Evolutionary conservation across 2,329 filamentous ascomycete genomes (phyloP).

Genomic region (Metarhizium rileyi): DNA sequence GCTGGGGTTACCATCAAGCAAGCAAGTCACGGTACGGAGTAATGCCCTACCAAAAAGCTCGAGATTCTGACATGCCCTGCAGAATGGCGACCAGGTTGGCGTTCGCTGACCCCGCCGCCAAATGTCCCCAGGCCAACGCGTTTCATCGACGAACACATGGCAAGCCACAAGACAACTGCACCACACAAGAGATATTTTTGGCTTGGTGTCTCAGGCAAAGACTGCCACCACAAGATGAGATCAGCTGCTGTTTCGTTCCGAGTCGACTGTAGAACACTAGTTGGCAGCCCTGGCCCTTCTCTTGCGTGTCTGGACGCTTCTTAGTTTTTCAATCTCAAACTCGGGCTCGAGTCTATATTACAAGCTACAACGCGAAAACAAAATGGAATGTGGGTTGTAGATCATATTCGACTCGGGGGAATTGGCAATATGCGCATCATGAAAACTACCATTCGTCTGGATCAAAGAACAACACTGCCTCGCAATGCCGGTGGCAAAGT

Average conservation of each 20-base stretch:
- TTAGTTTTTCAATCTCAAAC: not conserved
- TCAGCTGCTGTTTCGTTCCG: not conserved
- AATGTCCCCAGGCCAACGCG: conserved; percentile 18
- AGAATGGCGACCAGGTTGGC: not conserved
- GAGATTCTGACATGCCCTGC: not conserved
- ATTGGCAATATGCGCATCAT: not conserved
- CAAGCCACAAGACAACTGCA: conserved; percentile 18
- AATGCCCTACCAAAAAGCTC: not conserved
- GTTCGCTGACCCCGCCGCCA: conserved; percentile 17
- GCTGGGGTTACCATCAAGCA: not conserved
- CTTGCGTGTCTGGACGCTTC: not conserved
- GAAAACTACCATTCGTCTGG: no score
- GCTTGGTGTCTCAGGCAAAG: conserved; percentile 10
- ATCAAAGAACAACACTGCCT: no score
- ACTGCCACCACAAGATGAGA: not conserved
- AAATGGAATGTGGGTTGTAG: no score
- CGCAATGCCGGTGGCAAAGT: no score
- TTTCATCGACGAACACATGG: conserved; percentile 29
- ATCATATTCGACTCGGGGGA: not conserved
- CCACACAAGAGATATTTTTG: conserved; percentile 11
- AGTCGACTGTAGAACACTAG: not conserved
- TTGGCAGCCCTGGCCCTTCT: not conserved
- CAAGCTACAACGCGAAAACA: not conserved
- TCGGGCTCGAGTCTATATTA: not conserved
- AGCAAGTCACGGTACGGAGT: not conserved